phyloP scores from a whole-genome alignment of 2,329 filamentous ascomycete species.

The Colletotrichum sp. region DNA sequence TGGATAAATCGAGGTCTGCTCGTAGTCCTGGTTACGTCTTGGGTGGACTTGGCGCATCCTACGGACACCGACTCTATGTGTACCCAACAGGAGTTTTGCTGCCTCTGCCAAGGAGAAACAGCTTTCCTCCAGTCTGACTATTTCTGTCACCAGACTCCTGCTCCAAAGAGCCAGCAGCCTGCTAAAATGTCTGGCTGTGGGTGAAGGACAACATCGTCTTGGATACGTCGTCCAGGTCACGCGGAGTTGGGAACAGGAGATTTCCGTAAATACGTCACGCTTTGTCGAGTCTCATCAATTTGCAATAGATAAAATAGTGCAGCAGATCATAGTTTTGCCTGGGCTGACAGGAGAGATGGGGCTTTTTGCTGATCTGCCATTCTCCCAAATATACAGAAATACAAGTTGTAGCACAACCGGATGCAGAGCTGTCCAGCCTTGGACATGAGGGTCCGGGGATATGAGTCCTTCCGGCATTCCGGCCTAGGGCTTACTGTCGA shows the following conservation, averaged over 20 bases:
- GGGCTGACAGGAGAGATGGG: too few species aligned
- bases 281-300: too few species aligned
- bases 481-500: background rate
- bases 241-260: too few species aligned
- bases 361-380: too few species aligned
- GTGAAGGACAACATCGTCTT: too few species aligned
- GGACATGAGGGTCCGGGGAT: fast-evolving
- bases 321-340: too few species aligned
- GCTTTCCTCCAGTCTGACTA: fast-evolving
- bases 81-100: fast-evolving
- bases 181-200: too few species aligned
- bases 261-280: too few species aligned
- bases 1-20: background rate
- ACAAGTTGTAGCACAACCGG: fast-evolving
- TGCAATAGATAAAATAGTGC: too few species aligned
- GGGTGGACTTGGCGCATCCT: background rate
- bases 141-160: fast-evolving
- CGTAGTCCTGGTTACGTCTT: too few species aligned
- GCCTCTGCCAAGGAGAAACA: background rate
- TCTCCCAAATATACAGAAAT: too few species aligned
- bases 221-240: too few species aligned
- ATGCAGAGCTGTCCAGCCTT: fast-evolving
- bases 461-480: background rate
- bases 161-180: fast-evolving
- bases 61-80: background rate